Evolutionary conservation across 805 yeast genomes (phyloP).

Genomic region (Yueomyces sp.): DNA sequence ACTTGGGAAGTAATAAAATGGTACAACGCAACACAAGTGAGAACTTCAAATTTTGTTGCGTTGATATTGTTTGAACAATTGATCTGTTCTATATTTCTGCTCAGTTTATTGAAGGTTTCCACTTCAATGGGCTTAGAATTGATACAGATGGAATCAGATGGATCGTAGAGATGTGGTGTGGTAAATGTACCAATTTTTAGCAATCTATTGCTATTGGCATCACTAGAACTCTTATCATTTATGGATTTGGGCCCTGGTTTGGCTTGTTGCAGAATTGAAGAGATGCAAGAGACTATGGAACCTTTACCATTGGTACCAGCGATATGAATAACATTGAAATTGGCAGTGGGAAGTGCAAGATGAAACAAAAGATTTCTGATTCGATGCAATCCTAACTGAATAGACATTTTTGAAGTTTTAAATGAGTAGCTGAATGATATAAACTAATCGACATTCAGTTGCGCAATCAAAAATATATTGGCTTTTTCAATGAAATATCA

Average conservation of each 20-base stretch:
- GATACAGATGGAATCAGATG: conserved; percentile 65
- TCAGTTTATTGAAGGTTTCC: conserved; percentile 32
- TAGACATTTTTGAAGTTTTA: conserved; percentile 23
- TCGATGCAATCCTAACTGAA: conserved; percentile 47
- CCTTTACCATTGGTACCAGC: conserved; percentile 99
- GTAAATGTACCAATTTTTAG: conserved; percentile 61
- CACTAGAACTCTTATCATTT: no score
- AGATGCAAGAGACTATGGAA: conserved; percentile 72
- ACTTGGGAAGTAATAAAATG: conserved; percentile 49
- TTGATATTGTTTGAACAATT: conserved; percentile 33
- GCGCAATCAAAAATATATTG: no score
- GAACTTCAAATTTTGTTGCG: conserved; percentile 79
- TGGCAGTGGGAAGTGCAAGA: conserved; percentile 20
- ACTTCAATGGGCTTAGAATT: conserved; percentile 42
- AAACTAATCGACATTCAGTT: no score
- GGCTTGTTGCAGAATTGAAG: conserved; percentile 38
- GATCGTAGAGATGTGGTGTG: conserved; percentile 68
- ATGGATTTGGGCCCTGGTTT: background rate
- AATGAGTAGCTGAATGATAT: no score
- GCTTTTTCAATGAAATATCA: no score
- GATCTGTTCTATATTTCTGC: conserved; percentile 28
- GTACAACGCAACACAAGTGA: conserved; percentile 76
- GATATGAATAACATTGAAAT: conserved; percentile 52
- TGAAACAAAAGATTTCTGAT: conserved; percentile 59
- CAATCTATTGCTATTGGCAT: no score